Conservation (phyloP, 139 green algal genomes). For the Chlamydomonas urium region DNA sequence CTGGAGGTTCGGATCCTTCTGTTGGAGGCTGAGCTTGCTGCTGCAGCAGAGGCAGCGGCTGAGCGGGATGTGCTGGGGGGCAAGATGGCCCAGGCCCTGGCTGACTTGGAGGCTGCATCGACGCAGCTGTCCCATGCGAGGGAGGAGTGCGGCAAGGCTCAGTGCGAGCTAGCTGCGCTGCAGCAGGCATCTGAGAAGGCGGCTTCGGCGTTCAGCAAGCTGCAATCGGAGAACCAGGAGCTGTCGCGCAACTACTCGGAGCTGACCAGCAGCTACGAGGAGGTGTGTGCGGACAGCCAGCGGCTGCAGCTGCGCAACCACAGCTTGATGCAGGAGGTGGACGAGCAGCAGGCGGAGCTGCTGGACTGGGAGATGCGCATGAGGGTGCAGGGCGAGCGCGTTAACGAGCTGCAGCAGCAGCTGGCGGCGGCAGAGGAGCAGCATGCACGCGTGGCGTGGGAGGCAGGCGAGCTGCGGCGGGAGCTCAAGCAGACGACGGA, state of each 20-base stretch:
- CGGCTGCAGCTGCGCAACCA: slow-evolving; percentile 1
- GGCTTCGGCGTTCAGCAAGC: background rate
- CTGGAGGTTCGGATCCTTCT: too few relatives aligned
- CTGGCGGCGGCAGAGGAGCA: background rate
- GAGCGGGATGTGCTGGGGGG: too few relatives aligned
- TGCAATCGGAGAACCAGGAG: background rate
- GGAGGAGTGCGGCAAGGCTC: background rate
- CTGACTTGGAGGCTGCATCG: background rate
- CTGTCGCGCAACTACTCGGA: background rate
- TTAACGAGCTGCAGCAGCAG: background rate
- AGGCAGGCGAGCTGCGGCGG: background rate
- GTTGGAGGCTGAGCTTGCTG: too few relatives aligned
- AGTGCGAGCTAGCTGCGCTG: background rate
- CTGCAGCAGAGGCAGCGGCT: too few relatives aligned
- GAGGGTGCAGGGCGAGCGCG: background rate
- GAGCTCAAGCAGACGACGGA: background rate
- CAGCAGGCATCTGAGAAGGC: slow-evolving; percentile 1
- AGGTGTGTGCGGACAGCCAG: background rate
- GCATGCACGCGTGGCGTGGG: background rate
- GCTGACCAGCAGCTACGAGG: slow-evolving; percentile 1
- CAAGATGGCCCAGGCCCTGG: background rate
- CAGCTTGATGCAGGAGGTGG: background rate
- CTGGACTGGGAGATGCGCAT: background rate
- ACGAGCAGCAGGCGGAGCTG: slow-evolving; percentile 5
- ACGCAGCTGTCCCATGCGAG: background rate